These are phyloP conservation scores for Scytalidium lignicola DNA, from an alignment of 2,329 filamentous ascomycete genomes.

Conservation along the genomic window DNA sequence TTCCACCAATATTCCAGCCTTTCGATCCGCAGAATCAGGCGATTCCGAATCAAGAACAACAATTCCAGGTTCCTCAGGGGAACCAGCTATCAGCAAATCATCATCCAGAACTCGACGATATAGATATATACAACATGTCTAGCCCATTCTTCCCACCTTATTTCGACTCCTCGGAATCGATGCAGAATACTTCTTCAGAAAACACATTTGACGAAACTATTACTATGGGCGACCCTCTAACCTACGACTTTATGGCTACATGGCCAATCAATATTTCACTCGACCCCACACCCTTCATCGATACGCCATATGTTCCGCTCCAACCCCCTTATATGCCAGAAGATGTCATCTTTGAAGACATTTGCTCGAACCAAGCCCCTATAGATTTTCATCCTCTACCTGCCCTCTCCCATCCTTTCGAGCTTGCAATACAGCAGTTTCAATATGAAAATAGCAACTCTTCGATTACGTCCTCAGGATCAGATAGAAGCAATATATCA, in stretches of 20 bases:
- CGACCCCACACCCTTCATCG: neutral
- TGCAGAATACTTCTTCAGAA: neutral
- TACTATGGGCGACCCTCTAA: neutral
- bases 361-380: too few relatives aligned
- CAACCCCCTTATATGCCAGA: neutral
- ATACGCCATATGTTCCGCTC: neutral
- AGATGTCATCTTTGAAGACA: neutral
- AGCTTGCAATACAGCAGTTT: neutral
- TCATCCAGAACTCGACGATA: neutral
- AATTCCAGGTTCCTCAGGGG: neutral
- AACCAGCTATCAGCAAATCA: neutral
- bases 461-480: neutral
- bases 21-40: neutral
- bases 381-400: neutral
- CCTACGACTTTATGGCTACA: neutral
- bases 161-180: neutral
- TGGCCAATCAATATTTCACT: neutral
- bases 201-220: neutral
- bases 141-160: neutral
- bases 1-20: neutral
- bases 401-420: neutral
- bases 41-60: neutral
- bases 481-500: neutral
- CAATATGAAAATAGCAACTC: neutral
- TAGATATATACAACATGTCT: neutral